Percentiles rank a stretch among this genome's conserved stretches.
phyloP scores from a whole-genome alignment of 2,329 filamentous ascomycete genomes.

The Beauveria pseudobassiana region DNA sequence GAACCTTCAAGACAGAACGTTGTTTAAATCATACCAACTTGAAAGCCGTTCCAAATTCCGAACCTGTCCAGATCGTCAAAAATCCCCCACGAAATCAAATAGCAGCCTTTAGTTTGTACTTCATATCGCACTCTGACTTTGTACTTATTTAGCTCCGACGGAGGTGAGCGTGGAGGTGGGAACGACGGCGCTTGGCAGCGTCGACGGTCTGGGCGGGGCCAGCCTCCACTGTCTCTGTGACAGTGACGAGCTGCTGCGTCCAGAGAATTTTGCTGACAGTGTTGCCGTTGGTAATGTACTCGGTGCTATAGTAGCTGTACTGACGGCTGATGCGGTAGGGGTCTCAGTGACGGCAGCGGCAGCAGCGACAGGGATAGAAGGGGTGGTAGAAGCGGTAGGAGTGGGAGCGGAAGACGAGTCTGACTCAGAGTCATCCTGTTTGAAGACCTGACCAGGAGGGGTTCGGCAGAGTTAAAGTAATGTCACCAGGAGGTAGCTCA shows the following conservation, averaged over 20 bases:
- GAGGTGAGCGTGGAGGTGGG: conserved; percentile 31
- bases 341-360: conserved; percentile 23
- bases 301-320: conserved; percentile 37
- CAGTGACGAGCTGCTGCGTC: conserved; percentile 47
- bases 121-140: neutral
- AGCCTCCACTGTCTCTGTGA: conserved; percentile 35
- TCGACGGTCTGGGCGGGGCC: conserved; percentile 27
- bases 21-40: conserved; percentile 25
- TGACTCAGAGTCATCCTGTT: conserved; percentile 19
- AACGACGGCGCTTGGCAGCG: conserved; percentile 24
- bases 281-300: conserved; percentile 43
- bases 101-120: conserved; percentile 14
- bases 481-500: conserved; percentile 31
- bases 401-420: conserved; percentile 11
- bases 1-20: conserved; percentile 26
- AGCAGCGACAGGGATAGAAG: conserved; percentile 12
- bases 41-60: conserved; percentile 21
- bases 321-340: conserved; percentile 18
- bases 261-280: conserved; percentile 50
- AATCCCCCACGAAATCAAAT: conserved; percentile 14
- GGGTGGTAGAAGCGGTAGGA: conserved; percentile 14
- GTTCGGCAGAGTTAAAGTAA: conserved; percentile 24
- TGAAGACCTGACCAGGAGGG: conserved; percentile 37
- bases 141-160: conserved; percentile 18
- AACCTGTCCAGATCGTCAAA: conserved; percentile 29